Evolutionary conservation across 2,329 filamentous ascomycete genomes (phyloP).

Genomic region (Monosporascus sp.): DNA sequence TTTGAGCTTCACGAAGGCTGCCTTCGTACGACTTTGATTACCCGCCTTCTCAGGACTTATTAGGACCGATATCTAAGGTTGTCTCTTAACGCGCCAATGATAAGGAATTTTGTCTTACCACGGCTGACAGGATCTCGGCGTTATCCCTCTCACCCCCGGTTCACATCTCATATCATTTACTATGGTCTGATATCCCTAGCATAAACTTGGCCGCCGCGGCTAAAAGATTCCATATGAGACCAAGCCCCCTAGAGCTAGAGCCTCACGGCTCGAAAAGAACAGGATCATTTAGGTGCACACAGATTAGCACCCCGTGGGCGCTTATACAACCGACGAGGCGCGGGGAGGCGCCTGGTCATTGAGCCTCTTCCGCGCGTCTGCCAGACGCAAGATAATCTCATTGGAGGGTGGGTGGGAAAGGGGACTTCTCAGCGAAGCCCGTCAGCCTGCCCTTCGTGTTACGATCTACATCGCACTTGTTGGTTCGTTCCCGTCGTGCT

Average conservation of each 20-base stretch:
- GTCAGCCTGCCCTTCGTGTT: too few species aligned
- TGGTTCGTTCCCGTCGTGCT: too few species aligned
- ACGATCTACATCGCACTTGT: too few species aligned
- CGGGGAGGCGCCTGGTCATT: background rate
- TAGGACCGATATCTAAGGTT: too few species aligned
- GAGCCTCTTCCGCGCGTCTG: background rate
- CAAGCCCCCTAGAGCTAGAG: background rate
- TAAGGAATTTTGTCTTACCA: background rate
- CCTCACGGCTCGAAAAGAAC: background rate
- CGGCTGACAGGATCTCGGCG: background rate
- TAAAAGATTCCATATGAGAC: too few species aligned
- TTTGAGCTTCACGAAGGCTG: too few species aligned
- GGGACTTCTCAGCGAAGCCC: too few species aligned
- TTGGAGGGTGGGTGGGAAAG: too few species aligned
- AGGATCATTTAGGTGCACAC: background rate
- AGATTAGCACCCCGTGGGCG: background rate
- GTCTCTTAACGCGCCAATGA: background rate
- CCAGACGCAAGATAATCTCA: background rate
- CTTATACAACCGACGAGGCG: background rate
- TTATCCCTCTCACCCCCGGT: background rate
- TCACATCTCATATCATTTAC: background rate
- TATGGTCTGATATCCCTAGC: background rate
- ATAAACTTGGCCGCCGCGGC: background rate
- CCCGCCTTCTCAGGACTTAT: background rate
- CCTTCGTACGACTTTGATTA: too few species aligned